Base-by-base conservation (phyloP, 768 basidiomycete genomes). In the Pulveroboletus sp. region DNA sequence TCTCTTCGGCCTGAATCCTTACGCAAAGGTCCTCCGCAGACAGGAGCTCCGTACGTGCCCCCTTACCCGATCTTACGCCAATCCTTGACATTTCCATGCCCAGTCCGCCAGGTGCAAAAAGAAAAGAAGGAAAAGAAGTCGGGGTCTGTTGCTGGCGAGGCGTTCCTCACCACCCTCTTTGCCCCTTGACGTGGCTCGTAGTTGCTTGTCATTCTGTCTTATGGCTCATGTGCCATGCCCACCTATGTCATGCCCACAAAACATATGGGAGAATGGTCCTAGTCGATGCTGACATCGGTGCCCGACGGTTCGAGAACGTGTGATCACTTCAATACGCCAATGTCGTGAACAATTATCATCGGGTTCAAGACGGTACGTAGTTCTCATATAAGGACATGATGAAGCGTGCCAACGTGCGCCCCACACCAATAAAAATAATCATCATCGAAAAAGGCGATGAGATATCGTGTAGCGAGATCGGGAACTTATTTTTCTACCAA, bases 1-100 rank as follows among this genome's bases (percentile, higher is more conserved):
- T 61, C 83, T 94, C 68, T 94, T 93, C 91, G 87, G 93, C 64
- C 81, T 98, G 74, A 98, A 98, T 80, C 95, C 95, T 46, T 97
- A 98, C 73, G 95, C 94, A 63, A 95, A 95, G 82, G 87, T 88
- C 39, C 72, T 93, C 64, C 88, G 91, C 70, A 78, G 87, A 60
- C 87, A 93, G 65, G 92, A 95, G 68, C 72, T 95, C 58, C 79
- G 89, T 92, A 69, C 51, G 89, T 88, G 21, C 17, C n/a, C 4
- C 39, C 30, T 41, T 46, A 26, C 17, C 46, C 40, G 1, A 17
- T 8, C 17, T 32, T 11, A n/a, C 40, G 5, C 28, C 21, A 14
- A 35, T 37, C 30, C 64, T 49, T 39, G 49, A 35, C 5, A 42
- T 48, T 49, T 49, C 35, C 15, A 24, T 21, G 26, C 57, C 37